Conservation (phyloP, 768 basidiomycete genomes). For the Trametes cubensis region DNA sequence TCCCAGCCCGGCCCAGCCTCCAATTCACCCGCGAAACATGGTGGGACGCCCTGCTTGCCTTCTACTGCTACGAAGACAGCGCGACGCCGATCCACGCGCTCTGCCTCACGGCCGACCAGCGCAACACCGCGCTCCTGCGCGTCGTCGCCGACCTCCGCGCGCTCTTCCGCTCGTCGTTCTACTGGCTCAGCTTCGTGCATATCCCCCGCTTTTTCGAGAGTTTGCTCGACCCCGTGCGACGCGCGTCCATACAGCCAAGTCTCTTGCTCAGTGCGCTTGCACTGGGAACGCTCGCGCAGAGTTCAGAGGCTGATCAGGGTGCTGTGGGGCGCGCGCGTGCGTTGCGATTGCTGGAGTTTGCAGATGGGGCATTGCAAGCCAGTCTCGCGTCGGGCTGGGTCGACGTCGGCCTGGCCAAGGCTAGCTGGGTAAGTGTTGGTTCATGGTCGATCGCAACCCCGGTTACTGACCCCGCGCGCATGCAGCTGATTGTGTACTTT, state of each 20-base stretch:
- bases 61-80: constrained; percentile 42
- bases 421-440: constrained; percentile 51
- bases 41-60: constrained; percentile 72
- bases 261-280: constrained; percentile 63
- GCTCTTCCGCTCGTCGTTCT: constrained; percentile 62
- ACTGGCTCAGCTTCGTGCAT: constrained; percentile 76
- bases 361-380: constrained; percentile 68
- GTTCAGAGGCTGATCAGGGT: constrained; percentile 59
- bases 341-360: constrained; percentile 61
- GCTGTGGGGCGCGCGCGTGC: constrained; percentile 56
- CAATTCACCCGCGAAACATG: constrained; percentile 71
- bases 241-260: constrained; percentile 66
- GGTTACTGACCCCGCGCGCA: constrained; percentile 12
- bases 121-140: constrained; percentile 45
- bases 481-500: constrained; percentile 68
- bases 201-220: constrained; percentile 65
- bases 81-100: not conserved
- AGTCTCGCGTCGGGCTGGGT: constrained; percentile 72
- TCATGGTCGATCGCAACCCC: not conserved
- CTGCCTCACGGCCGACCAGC: constrained; percentile 34
- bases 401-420: constrained; percentile 72
- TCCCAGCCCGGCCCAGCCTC: constrained; percentile 56
- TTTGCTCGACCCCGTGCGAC: constrained; percentile 52
- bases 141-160: constrained; percentile 63
- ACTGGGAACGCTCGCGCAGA: constrained; percentile 65